These are phyloP conservation scores for Trichosporon faecale DNA, from an alignment of 1,284 basidiomycete species.

Conservation along the genomic window DNA sequence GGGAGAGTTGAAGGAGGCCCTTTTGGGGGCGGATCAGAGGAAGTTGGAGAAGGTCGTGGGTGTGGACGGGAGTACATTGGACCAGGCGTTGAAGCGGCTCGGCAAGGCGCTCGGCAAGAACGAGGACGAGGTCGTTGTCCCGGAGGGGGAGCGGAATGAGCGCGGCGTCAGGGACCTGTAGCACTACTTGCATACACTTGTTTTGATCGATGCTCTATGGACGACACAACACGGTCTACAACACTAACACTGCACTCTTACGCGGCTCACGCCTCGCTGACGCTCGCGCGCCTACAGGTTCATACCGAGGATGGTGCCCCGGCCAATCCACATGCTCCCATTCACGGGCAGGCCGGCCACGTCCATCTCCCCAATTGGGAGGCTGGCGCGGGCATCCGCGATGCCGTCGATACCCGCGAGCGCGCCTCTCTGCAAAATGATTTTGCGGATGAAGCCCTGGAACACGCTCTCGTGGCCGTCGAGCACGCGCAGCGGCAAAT, in stretches of 20 bases:
- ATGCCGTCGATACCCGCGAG: conserved; percentile 47
- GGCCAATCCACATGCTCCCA: conserved; percentile 44
- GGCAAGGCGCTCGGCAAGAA: conserved; percentile 13
- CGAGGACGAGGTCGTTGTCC: conserved; percentile 11
- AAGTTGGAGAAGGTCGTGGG: not conserved
- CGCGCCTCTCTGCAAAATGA: conserved; percentile 51
- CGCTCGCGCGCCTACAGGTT: not conserved
- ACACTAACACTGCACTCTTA: not conserved
- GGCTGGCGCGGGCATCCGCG: conserved; percentile 35
- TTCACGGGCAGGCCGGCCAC: conserved; percentile 42
- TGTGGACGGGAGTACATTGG: conserved; percentile 6
- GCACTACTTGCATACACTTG: not conserved
- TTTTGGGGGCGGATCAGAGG: not conserved
- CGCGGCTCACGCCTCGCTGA: no score
- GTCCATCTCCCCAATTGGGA: conserved; percentile 33
- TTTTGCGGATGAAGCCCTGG: conserved; percentile 48
- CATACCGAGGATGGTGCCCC: not conserved
- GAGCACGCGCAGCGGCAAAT: conserved; percentile 47
- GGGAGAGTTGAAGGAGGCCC: conserved; percentile 5
- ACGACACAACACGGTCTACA: not conserved
- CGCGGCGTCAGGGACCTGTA: conserved; percentile 26
- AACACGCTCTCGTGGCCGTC: conserved; percentile 43
- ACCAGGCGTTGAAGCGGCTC: conserved; percentile 11
- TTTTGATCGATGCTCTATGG: not conserved
- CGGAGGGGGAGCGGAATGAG: conserved; percentile 22